Conservation (phyloP, 2,329 filamentous ascomycete species). For the Aspergillus sojae region DNA sequence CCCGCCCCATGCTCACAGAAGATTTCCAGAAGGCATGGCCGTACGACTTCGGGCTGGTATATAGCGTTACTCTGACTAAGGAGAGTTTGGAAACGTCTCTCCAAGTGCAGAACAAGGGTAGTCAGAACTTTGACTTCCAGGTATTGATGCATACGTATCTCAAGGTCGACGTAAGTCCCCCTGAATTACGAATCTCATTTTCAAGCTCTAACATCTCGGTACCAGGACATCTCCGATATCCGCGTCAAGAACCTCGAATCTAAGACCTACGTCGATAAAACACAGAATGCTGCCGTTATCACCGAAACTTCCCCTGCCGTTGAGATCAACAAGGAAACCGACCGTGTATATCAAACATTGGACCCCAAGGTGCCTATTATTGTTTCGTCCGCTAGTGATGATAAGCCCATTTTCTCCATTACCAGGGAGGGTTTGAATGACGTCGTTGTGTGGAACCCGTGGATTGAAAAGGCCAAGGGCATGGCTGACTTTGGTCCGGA, state of each 20-base stretch:
- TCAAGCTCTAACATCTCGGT: not conserved
- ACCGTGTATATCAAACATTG: conserved; percentile 78
- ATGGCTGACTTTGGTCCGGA: conserved; percentile 89
- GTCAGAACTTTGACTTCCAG: conserved; percentile 84
- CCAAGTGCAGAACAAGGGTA: conserved; percentile 85
- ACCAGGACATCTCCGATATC: conserved; percentile 75
- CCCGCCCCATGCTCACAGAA: conserved; percentile 69
- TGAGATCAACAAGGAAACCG: conserved; percentile 75
- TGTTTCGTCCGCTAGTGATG: conserved; percentile 49
- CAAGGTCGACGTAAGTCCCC: conserved; percentile 68
- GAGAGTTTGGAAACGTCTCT: conserved; percentile 78
- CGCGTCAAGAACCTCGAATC: conserved; percentile 75
- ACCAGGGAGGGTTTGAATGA: conserved; percentile 83
- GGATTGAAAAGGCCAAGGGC: conserved; percentile 77
- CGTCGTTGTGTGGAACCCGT: conserved; percentile 96
- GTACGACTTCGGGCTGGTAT: conserved; percentile 84
- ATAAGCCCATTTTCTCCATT: conserved; percentile 68
- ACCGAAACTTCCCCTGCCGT: conserved; percentile 68
- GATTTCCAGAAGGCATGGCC: conserved; percentile 76
- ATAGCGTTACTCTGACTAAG: conserved; percentile 82
- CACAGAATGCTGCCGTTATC: conserved; percentile 63
- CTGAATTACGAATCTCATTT: not conserved
- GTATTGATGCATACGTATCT: conserved; percentile 91
- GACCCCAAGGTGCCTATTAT: conserved; percentile 52
- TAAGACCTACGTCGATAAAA: conserved; percentile 82